A percentile compares a stretch with the other conserved stretches of the same genome.
Conservation (phyloP, 768 basidiomycete genomes). For the Daedaleopsis sinensis region DNA sequence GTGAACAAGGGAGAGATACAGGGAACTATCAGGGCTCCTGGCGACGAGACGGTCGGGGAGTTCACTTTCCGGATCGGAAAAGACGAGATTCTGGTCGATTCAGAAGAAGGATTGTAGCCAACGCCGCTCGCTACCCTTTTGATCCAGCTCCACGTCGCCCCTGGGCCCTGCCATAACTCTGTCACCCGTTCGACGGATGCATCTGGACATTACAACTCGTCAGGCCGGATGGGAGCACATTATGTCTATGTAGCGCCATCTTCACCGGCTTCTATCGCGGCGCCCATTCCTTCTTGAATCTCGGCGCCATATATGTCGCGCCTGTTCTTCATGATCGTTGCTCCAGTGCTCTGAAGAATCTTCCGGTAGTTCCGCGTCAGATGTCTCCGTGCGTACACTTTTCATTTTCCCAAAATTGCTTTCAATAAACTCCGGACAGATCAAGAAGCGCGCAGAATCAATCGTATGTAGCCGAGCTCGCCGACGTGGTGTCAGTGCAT, state of each 20-base stretch:
- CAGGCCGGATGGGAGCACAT: neutral
- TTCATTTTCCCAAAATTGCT: too few species aligned
- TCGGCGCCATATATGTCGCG: neutral
- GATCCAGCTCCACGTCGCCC: neutral
- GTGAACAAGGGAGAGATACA: constrained; percentile 15
- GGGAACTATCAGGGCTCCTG: constrained; percentile 23
- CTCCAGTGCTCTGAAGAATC: too few species aligned
- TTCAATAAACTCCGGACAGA: too few species aligned
- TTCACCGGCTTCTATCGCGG: neutral
- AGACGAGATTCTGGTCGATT: constrained; percentile 11
- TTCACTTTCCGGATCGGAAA: constrained; percentile 22
- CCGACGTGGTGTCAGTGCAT: too few species aligned
- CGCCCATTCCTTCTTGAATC: too few species aligned
- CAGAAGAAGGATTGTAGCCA: constrained; percentile 2
- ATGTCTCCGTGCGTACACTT: too few species aligned
- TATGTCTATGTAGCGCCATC: neutral
- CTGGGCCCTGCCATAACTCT: neutral
- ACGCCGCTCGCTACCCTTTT: neutral
- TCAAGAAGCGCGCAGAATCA: too few species aligned
- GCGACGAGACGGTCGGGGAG: constrained; percentile 2
- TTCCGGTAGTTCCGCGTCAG: too few species aligned
- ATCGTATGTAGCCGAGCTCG: too few species aligned
- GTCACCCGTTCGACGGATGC: neutral
- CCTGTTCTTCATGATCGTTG: too few species aligned
- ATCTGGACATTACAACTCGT: neutral